These are phyloP conservation scores for Trametes cubensis DNA, from an alignment of 768 basidiomycete genomes.

Conservation along the genomic window DNA sequence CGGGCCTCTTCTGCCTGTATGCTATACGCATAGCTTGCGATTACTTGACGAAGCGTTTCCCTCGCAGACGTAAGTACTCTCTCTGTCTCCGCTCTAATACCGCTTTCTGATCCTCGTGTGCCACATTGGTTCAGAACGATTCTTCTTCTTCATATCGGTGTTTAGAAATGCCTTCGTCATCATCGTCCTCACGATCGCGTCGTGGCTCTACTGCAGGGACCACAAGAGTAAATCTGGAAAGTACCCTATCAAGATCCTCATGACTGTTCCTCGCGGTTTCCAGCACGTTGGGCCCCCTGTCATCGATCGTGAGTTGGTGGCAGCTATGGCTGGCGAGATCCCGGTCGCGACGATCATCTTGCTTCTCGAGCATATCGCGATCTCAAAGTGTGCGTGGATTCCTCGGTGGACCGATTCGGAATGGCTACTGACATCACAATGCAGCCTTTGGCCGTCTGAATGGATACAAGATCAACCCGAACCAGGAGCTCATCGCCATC, in stretches of 20 bases:
- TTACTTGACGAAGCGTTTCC: constrained; percentile 56
- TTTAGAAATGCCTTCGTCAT: constrained; percentile 87
- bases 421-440: not conserved
- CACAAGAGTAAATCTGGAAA: constrained; percentile 58
- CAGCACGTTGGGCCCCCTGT: constrained; percentile 54
- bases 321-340: constrained; percentile 72
- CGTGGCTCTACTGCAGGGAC: constrained; percentile 82
- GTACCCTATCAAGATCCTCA: constrained; percentile 83
- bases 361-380: constrained; percentile 94
- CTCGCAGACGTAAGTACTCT: constrained; percentile 53
- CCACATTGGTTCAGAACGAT: constrained; percentile 47
- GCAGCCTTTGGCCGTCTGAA: constrained; percentile 92
- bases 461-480: constrained; percentile 90
- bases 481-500: constrained; percentile 95
- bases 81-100: not conserved
- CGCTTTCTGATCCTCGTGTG: constrained; percentile 6
- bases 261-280: constrained; percentile 84
- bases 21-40: constrained; percentile 62
- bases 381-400: constrained; percentile 78
- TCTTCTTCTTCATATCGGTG: constrained; percentile 79
- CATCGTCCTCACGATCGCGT: constrained; percentile 81
- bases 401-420: not conserved
- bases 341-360: constrained; percentile 89
- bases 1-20: constrained; percentile 73
- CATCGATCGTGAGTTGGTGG: constrained; percentile 54